Evolutionary conservation across 106 monocot genomes (phyloP).

Genomic region (Amphibolis antarctica): DNA sequence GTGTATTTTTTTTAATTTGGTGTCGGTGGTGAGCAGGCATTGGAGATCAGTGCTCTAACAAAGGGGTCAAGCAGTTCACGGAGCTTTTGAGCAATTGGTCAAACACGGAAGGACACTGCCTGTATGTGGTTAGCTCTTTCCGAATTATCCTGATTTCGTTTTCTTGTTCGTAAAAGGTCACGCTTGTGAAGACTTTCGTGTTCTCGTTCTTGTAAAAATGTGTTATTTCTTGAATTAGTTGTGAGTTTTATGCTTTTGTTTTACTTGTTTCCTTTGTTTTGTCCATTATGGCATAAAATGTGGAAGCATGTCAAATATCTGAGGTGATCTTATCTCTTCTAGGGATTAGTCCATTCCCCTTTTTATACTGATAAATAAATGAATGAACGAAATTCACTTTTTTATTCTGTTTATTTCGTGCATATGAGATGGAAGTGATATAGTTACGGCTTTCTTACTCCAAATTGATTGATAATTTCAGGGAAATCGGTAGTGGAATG

Average conservation of each 20-base stretch:
- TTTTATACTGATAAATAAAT: no score
- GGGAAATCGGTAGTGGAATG: conserved; percentile 75
- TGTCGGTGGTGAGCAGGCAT: conserved; percentile 26
- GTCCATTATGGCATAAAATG: not conserved
- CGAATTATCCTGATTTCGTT: not conserved
- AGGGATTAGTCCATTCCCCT: no score
- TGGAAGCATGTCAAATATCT: no score
- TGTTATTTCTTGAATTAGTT: no score
- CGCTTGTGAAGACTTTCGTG: not conserved
- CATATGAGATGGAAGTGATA: not conserved
- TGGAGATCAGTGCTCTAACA: conserved; percentile 39
- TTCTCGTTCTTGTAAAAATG: no score
- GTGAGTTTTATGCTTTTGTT: no score
- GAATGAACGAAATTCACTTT: no score
- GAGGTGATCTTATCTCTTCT: no score
- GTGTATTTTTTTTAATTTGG: not conserved
- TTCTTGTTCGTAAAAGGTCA: not conserved
- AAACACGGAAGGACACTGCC: conserved; percentile 31
- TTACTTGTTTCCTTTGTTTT: not conserved
- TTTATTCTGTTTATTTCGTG: no score
- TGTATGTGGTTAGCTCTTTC: conserved; percentile 17
- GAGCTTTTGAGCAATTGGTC: conserved; percentile 38
- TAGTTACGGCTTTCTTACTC: not conserved
- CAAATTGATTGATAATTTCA: conserved; percentile 1
- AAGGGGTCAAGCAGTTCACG: conserved; percentile 39